These are phyloP conservation scores for Ceratobasidium sp. DNA, from an alignment of 1,284 basidiomycete genomes.

Conservation along the genomic window DNA sequence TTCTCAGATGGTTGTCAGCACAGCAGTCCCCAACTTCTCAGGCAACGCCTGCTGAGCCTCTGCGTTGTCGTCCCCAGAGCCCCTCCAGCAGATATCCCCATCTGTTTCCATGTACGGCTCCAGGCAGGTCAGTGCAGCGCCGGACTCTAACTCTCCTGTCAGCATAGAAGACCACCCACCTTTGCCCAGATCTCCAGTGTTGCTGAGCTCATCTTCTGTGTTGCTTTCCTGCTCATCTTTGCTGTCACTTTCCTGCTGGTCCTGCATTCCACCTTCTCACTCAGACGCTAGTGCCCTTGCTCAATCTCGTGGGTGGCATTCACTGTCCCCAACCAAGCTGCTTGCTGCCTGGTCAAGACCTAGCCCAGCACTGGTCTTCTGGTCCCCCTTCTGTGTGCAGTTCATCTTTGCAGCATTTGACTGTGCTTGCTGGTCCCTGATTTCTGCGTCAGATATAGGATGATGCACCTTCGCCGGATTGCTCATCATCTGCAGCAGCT, in stretches of 20 bases:
- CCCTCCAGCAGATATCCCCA: background rate
- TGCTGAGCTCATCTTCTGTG: background rate
- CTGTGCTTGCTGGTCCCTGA: background rate
- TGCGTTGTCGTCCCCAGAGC: background rate
- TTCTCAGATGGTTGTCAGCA: background rate
- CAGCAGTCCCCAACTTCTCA: background rate
- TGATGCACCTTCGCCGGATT: slow-evolving; percentile 14
- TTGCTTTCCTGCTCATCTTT: background rate
- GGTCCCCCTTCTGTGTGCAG: background rate
- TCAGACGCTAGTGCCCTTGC: too few species aligned
- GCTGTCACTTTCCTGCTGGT: background rate
- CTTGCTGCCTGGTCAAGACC: background rate
- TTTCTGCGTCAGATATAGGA: background rate
- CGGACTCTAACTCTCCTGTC: background rate
- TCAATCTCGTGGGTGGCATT: too few species aligned
- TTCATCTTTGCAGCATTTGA: background rate
- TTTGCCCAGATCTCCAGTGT: background rate
- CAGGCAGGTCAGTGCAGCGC: background rate
- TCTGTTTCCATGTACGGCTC: background rate
- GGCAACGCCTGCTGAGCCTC: background rate
- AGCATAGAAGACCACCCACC: background rate
- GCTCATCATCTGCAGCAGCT: background rate
- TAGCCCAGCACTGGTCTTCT: background rate
- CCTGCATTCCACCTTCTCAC: too few species aligned
- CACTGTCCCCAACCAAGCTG: background rate